Conservation (phyloP, 305 asterid species). For the Petunia hybrid region DNA sequence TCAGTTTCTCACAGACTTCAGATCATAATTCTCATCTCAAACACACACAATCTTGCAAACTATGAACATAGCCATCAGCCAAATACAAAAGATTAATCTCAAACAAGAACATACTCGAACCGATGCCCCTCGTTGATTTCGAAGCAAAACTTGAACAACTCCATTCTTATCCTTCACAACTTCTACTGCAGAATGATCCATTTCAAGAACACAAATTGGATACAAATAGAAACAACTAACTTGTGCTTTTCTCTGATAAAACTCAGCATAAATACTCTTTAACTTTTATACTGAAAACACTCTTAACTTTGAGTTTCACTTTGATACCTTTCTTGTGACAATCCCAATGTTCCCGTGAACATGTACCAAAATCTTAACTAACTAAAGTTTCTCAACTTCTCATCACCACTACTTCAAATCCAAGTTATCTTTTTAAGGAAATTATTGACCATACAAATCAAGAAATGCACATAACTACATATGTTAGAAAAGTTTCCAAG, state of each 20-base stretch:
- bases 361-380: conserved; percentile 57
- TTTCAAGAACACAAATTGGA: conserved; percentile 47
- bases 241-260: conserved; percentile 24
- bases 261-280: conserved; percentile 10
- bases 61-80: not conserved
- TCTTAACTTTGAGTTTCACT: not conserved
- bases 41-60: not conserved
- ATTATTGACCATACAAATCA: conserved; percentile 7
- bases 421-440: not conserved
- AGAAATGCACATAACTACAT: not conserved
- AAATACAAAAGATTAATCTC: conserved; percentile 13
- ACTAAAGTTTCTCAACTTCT: conserved; percentile 43
- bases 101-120: conserved; percentile 59
- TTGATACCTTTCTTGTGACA: conserved; percentile 61
- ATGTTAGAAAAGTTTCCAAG: conserved; percentile 15
- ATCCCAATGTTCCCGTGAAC: conserved; percentile 63
- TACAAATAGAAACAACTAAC: conserved; percentile 29
- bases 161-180: conserved; percentile 68
- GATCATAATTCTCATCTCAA: conserved; percentile 10
- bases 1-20: not conserved
- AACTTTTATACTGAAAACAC: conserved; percentile 12
- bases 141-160: conserved; percentile 62
- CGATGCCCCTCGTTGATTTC: conserved; percentile 72
- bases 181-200: conserved; percentile 69
- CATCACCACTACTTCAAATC: conserved; percentile 11